phyloP scores from a whole-genome alignment of 306 rosid species.

The Gastrolobium villosum region DNA sequence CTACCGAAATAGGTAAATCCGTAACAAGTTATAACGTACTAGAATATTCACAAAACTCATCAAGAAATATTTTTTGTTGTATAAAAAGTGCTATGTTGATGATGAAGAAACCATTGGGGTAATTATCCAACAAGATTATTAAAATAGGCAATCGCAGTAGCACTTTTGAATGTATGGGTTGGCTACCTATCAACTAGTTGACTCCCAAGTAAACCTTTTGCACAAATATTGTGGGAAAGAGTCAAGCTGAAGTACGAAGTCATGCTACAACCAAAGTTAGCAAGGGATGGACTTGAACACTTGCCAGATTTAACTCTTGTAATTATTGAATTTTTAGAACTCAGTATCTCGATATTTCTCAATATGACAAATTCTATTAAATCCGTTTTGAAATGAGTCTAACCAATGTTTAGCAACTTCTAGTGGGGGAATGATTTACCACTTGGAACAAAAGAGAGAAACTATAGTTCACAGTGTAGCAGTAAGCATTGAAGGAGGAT shows the following conservation, averaged over 20 bases:
- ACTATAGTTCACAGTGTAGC: background rate
- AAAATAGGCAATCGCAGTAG: no score
- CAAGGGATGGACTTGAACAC: background rate
- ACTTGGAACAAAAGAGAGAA: background rate
- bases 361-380: background rate
- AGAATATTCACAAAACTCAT: no score
- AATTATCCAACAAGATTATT: no score
- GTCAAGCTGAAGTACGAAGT: background rate
- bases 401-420: background rate
- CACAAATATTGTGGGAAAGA: background rate
- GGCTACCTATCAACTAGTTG: no score
- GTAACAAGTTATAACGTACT: no score
- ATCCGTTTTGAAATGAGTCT: background rate
- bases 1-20: no score
- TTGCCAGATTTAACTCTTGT: background rate
- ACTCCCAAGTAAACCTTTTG: no score
- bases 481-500: background rate
- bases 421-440: background rate
- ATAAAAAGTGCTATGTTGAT: no score
- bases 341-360: background rate
- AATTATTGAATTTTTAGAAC: background rate
- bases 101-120: no score
- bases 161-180: no score
- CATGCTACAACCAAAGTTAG: background rate
- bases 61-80: no score